Conservation (phyloP, 306 rosid genomes). For the Casuarina cunninghamiana region DNA sequence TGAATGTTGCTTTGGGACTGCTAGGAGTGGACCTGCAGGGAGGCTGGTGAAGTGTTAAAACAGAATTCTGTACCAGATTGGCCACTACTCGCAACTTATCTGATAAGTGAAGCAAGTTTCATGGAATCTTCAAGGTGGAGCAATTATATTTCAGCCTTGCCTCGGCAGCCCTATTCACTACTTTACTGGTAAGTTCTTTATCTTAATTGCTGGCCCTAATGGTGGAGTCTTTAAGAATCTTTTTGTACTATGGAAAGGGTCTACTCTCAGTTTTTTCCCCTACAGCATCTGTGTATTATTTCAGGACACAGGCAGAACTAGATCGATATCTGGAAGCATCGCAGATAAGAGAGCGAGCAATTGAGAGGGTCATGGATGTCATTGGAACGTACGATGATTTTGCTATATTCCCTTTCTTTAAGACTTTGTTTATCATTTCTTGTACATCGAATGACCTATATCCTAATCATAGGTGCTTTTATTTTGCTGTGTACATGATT, state of each 20-base stretch:
- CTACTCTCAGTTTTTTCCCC: slow-evolving; percentile 30
- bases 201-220: slow-evolving; percentile 9
- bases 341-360: slow-evolving; percentile 84
- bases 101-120: slow-evolving; percentile 88
- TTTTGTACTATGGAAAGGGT: slow-evolving; percentile 13
- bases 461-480: neutral
- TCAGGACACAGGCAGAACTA: slow-evolving; percentile 90
- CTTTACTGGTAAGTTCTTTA: slow-evolving; percentile 67
- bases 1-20: slow-evolving; percentile 14
- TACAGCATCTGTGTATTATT: slow-evolving; percentile 41
- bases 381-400: slow-evolving; percentile 79
- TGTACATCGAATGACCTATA: slow-evolving; percentile 17
- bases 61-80: slow-evolving; percentile 84
- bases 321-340: slow-evolving; percentile 98
- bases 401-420: slow-evolving; percentile 28
- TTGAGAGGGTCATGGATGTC: slow-evolving; percentile 81
- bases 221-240: slow-evolving; percentile 19
- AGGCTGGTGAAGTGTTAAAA: slow-evolving; percentile 74
- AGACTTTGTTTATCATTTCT: slow-evolving; percentile 18
- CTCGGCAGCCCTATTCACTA: slow-evolving; percentile 94
- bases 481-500: slow-evolving; percentile 21
- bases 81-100: slow-evolving; percentile 91
- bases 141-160: slow-evolving; percentile 87
- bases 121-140: slow-evolving; percentile 87
- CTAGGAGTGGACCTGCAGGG: slow-evolving; percentile 75